phyloP scores from a whole-genome alignment of 73 alveolate species.

The Tetrahymena malaccensis region DNA sequence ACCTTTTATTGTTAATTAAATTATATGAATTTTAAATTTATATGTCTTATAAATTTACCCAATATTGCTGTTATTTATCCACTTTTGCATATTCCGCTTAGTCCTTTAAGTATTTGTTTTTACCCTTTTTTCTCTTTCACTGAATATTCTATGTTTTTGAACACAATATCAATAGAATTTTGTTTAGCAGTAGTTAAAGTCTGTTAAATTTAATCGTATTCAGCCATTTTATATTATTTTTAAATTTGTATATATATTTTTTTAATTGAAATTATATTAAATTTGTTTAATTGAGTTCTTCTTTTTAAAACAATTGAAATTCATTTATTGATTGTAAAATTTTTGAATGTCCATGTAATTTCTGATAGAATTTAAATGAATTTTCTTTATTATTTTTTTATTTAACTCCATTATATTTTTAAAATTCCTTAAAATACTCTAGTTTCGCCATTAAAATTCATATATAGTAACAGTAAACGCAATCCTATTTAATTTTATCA shows the following conservation, averaged over 20 bases:
- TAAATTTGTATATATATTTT: background rate
- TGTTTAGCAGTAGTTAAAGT: background rate
- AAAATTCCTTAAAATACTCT: too few species aligned
- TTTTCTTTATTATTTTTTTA: too few species aligned
- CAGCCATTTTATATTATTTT: background rate
- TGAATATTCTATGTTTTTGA: slow-evolving; percentile 3
- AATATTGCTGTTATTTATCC: slow-evolving; percentile 75
- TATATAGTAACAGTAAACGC: too few species aligned
- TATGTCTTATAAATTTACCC: slow-evolving; percentile 52
- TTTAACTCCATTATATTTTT: too few species aligned
- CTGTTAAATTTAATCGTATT: too few species aligned
- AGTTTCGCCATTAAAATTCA: too few species aligned
- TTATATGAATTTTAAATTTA: slow-evolving; percentile 61
- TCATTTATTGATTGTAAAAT: too few species aligned
- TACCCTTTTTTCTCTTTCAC: background rate
- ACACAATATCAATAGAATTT: slow-evolving; percentile 12
- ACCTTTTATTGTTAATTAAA: slow-evolving; percentile 75
- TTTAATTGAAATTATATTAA: too few species aligned
- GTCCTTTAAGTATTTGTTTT: slow-evolving; percentile 43
- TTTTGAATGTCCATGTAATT: too few species aligned
- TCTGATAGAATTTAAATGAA: too few species aligned
- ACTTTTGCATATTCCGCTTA: slow-evolving; percentile 45
- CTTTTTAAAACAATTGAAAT: too few species aligned
- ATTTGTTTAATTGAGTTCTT: too few species aligned
- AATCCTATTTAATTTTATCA: background rate